Base-by-base conservation (phyloP, 1,284 basidiomycete genomes). In the Peniophora sp. region DNA sequence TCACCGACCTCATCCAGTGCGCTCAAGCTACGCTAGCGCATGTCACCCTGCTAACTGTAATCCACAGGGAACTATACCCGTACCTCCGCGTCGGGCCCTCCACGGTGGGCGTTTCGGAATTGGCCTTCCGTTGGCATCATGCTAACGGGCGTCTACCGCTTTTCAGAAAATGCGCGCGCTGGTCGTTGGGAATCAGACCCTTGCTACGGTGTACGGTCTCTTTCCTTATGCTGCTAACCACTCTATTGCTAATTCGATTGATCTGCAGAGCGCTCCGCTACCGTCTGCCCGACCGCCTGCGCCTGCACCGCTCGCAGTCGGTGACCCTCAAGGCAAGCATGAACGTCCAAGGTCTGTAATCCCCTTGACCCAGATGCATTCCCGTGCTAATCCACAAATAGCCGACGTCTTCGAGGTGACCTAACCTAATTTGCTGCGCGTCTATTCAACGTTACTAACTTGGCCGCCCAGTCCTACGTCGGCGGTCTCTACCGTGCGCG, bases 401-500 rank as follows among this genome's bases (percentile, higher is more conserved):
- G 87, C 87, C 46, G 84, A 89, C 61, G 71, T 86, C 25, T 84
- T 89, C 55, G 87, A 89, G 74, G 85, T 83, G 57, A 55, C 27
- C 27, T 32, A 32, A 12, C 27, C 27, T 32, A 12, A 32, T 32
- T 12, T 59, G 12, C 19, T 24, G 19, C 44, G 44, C 44, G 41
- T 20, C 10, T 19, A 20, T 44, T 20, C 14, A n/a, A n/a, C n/a
- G n/a, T n/a, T 12, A 32, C 12, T 32, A 32, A 12, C 27, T 32
- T 51, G 38, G 39, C 11, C 24, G 27, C 24, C 6, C 53, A 89
- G 85, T 77, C 87, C 2, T 89, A 83, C 63, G 74, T 89, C 19
- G 86, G 87, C 19, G 86, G 85, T 0, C 65, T 89, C 6, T 88
- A 78, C 65, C 63, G 73, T 45, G 86, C 88, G 51, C 78, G 80